Conservation (phyloP, 2,329 filamentous ascomycete genomes). For the Davidsoniella neocaledoniae region DNA sequence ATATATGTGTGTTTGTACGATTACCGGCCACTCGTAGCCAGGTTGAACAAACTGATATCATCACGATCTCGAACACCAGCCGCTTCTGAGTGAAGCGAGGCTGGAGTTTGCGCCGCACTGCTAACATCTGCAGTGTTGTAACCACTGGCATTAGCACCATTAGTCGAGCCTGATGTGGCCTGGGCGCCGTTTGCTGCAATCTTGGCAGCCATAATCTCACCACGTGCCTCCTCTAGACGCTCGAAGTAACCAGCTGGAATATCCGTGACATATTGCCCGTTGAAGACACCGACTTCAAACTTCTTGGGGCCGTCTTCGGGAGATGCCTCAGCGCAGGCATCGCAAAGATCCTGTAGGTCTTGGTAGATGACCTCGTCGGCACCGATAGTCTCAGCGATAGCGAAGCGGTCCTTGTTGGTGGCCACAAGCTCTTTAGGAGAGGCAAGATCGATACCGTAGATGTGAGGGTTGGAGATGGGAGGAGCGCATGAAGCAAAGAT, state of each 20-base stretch:
- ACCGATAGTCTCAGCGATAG: slow-evolving; percentile 27
- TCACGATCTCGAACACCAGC: slow-evolving; percentile 9
- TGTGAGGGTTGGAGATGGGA: slow-evolving; percentile 69
- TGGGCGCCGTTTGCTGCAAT: neutral
- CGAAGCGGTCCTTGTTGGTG: slow-evolving; percentile 22
- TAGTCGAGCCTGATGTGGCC: slow-evolving; percentile 4
- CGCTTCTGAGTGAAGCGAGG: slow-evolving; percentile 4
- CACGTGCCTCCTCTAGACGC: slow-evolving; percentile 55
- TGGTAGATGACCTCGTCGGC: slow-evolving; percentile 39
- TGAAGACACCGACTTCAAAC: slow-evolving; percentile 89
- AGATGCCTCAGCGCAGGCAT: slow-evolving; percentile 52
- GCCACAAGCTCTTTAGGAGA: slow-evolving; percentile 26
- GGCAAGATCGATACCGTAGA: slow-evolving; percentile 38
- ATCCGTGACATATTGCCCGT: slow-evolving; percentile 68
- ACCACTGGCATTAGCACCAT: slow-evolving; percentile 3
- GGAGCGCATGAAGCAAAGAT: slow-evolving; percentile 73
- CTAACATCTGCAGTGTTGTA: neutral
- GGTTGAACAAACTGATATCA: slow-evolving; percentile 11
- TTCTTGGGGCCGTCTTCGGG: slow-evolving; percentile 38
- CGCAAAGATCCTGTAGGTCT: slow-evolving; percentile 57
- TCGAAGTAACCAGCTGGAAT: slow-evolving; percentile 70
- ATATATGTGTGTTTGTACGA: no score
- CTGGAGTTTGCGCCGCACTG: slow-evolving; percentile 2
- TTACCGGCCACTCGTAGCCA: slow-evolving; percentile 8
- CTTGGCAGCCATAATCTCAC: slow-evolving; percentile 32